Evolutionary conservation across 2,329 filamentous ascomycete genomes (phyloP).

Genomic region (Colletotrichum costaricense): DNA sequence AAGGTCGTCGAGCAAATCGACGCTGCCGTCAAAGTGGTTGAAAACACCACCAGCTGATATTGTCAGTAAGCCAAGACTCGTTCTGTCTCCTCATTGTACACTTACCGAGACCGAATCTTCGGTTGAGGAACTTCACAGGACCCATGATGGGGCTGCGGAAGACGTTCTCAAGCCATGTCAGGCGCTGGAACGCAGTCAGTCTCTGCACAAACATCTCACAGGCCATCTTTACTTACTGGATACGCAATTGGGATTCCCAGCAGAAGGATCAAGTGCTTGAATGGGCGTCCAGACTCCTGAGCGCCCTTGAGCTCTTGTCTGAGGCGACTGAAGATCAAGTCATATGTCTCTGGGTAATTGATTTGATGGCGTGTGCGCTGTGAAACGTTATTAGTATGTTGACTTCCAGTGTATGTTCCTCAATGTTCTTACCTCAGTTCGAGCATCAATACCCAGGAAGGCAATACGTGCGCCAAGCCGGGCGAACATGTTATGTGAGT

Average conservation of each 20-base stretch:
- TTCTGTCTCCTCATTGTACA: neutral
- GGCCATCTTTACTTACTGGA: conserved; percentile 67
- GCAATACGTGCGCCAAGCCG: conserved; percentile 84
- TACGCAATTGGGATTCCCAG: conserved; percentile 90
- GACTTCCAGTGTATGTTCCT: neutral
- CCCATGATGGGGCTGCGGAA: conserved; percentile 87
- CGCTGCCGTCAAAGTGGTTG: conserved; percentile 93
- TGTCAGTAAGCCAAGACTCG: conserved; percentile 23
- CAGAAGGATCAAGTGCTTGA: conserved; percentile 88
- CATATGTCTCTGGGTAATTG: conserved; percentile 93
- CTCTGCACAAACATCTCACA: conserved; percentile 1
- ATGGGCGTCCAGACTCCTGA: conserved; percentile 76
- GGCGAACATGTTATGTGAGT: conserved; percentile 88
- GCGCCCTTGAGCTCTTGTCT: conserved; percentile 78
- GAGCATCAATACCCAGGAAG: conserved; percentile 89
- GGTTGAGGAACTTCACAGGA: conserved; percentile 89
- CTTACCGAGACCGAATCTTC: conserved; percentile 81
- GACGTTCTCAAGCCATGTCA: conserved; percentile 97
- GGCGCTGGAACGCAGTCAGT: conserved; percentile 61
- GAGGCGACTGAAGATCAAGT: conserved; percentile 82
- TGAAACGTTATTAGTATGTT: neutral
- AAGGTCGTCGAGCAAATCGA: conserved; percentile 91
- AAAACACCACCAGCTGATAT: conserved; percentile 79
- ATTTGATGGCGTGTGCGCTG: conserved; percentile 89
- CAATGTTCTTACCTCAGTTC: conserved; percentile 75